These are phyloP conservation scores for Phytophthora sojae DNA, from an alignment of 352 stramenopile species.

Conservation along the genomic window DNA sequence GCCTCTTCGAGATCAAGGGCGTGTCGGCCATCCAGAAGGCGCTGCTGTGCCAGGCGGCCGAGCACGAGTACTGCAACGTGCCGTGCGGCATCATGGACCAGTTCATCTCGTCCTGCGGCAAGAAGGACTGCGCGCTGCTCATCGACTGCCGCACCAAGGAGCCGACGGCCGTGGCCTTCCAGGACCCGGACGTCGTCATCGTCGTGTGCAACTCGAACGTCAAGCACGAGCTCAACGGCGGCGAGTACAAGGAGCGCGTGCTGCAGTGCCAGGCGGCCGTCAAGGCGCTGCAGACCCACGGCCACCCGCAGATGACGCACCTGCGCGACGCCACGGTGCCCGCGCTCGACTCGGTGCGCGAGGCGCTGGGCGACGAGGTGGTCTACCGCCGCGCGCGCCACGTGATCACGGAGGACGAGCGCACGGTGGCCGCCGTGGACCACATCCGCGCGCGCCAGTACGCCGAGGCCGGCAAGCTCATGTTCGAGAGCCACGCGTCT, in stretches of 20 bases:
- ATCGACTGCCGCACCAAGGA: constrained; percentile 95
- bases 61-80: constrained; percentile 95
- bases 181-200: constrained; percentile 49
- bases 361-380: constrained; percentile 65
- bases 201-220: constrained; percentile 93
- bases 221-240: constrained; percentile 93
- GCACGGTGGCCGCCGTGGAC: constrained; percentile 21
- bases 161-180: constrained; percentile 84
- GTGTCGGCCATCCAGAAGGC: constrained; percentile 83
- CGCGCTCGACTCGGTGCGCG: constrained; percentile 72
- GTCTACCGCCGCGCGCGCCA: constrained; percentile 92
- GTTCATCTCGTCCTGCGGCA: constrained; percentile 94
- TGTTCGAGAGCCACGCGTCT: constrained; percentile 94
- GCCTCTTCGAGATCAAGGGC: constrained; percentile 64
- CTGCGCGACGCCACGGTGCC: constrained; percentile 93
- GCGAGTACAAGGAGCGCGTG: constrained; percentile 95
- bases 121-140: constrained; percentile 86
- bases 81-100: constrained; percentile 98
- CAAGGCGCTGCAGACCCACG: constrained; percentile 68
- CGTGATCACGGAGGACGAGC: constrained; percentile 87
- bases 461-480: constrained; percentile 83
- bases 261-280: constrained; percentile 88
- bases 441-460: constrained; percentile 72
- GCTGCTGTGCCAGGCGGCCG: constrained; percentile 93
- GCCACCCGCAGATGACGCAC: constrained; percentile 73